phyloP scores from a whole-genome alignment of 2,329 filamentous ascomycete species.

The Ophioceras dolichostomum region DNA sequence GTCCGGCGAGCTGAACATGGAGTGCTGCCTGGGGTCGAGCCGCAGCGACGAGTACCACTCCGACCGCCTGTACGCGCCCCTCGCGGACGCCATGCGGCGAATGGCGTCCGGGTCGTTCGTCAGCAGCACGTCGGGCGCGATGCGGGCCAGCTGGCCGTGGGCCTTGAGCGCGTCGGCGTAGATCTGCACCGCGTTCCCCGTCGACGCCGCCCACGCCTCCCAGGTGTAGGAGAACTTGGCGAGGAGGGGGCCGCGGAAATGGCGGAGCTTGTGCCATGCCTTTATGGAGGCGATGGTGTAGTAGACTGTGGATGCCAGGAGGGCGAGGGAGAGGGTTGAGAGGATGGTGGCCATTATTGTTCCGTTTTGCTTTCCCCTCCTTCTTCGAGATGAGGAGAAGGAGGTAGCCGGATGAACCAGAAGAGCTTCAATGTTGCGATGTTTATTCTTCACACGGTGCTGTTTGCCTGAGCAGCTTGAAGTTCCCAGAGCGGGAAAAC shows the following conservation, averaged over 20 bases:
- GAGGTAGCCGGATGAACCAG: too few relatives aligned
- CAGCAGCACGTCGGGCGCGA: slow-evolving; percentile 3
- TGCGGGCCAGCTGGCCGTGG: slow-evolving; percentile 2
- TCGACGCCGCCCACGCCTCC: background rate
- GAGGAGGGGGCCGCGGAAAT: slow-evolving; percentile 6
- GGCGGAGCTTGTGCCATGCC: slow-evolving; percentile 1
- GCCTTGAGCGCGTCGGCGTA: background rate
- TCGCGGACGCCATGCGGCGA: background rate
- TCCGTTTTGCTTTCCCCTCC: too few relatives aligned
- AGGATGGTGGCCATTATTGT: too few relatives aligned
- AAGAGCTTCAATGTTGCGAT: too few relatives aligned
- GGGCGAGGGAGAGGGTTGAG: background rate
- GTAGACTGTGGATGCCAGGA: background rate
- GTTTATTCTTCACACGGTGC: too few relatives aligned
- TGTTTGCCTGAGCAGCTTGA: too few relatives aligned
- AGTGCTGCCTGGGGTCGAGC: slow-evolving; percentile 1
- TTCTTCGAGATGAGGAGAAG: too few relatives aligned
- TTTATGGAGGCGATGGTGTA: background rate
- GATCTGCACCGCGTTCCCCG: background rate
- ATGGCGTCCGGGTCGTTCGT: slow-evolving; percentile 2
- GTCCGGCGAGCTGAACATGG: slow-evolving; percentile 3
- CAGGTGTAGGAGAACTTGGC: slow-evolving; percentile 6
- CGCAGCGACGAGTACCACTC: slow-evolving; percentile 2
- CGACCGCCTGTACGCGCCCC: background rate
- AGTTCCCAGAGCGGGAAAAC: too few relatives aligned